Evolutionary conservation across 306 rosid genomes (phyloP), one percentile per base, ranked within the genome.

Genomic region (Begonia peltatifolia): DNA sequence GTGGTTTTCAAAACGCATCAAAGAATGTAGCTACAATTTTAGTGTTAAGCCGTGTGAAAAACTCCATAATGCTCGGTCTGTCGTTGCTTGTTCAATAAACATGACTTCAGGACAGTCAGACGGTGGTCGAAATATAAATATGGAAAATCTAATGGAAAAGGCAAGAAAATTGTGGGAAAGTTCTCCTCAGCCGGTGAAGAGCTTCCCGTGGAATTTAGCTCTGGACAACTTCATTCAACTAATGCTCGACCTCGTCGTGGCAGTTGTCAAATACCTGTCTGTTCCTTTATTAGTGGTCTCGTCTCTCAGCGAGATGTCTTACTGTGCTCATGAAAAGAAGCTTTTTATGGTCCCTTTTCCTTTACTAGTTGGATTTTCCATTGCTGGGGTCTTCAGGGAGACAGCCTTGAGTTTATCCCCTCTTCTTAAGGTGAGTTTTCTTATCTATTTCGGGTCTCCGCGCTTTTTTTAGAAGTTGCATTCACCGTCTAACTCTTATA

Each of bases 231-330:
- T 78, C 65, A 53, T 81, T 66, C 94, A 81, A 60, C 84, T 90
- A 35, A 62, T 70, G 59, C 58, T 84, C 47, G 93, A 83, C 72
- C 82, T 90, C 50, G 44, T 59, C 60, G 56, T 83, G 71, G 68
- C 75, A 38, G 94, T 86, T 55, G 68, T 76, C 57, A 90, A 83
- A 30, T 85, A 71, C 79, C 64, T 90, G 57, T 70, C 65, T 42
- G 64, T 86, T 41, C 99, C 96, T 58, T 56, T 90, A 42, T 66
- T 86, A 2, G 60, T 68, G 0, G 69, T 83, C 50, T 66, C 96
- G 54, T 73, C 88, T 25, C 87, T 90, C 30, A 86, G 94, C 56
- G 95, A 86, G 77, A 67, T 86, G 80, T 86, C 96, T 25, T 90
- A 90, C 64, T 90, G 94, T 52, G 96, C 94, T 0, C 86, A 71